phyloP scores from a whole-genome alignment of 805 yeast species.

The Ogataea angusta region DNA sequence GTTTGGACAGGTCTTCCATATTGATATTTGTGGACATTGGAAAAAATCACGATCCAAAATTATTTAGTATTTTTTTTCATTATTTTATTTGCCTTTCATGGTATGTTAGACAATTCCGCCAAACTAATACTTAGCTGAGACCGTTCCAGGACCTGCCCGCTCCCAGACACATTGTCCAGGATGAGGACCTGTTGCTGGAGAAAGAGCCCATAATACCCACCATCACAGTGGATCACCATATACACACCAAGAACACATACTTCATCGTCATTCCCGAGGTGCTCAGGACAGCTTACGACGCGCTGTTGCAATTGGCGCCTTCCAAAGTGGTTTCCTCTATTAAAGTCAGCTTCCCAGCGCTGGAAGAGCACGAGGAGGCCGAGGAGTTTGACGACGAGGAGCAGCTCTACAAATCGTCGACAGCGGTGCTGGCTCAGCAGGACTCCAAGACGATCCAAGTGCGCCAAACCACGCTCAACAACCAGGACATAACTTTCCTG shows the following conservation, averaged over 20 bases:
- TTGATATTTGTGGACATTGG: constrained; percentile 3
- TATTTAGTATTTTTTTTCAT: neutral
- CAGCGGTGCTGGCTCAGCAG: constrained; percentile 26
- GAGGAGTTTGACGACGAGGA: constrained; percentile 45
- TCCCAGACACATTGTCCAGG: constrained; percentile 47
- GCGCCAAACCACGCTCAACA: constrained; percentile 6
- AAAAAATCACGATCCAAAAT: neutral
- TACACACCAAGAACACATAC: constrained; percentile 19
- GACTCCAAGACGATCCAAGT: constrained; percentile 18
- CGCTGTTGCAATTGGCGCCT: constrained; percentile 13
- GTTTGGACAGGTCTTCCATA: constrained; percentile 23
- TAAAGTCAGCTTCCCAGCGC: constrained; percentile 12
- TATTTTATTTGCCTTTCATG: constrained; percentile 1
- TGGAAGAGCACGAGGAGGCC: constrained; percentile 11
- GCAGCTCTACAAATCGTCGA: constrained; percentile 40
- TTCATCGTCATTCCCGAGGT: constrained; percentile 33
- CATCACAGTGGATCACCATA: constrained; percentile 23
- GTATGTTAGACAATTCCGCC: neutral
- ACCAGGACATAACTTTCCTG: constrained; percentile 11
- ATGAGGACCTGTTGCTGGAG: constrained; percentile 24
- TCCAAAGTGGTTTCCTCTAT: constrained; percentile 17
- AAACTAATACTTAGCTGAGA: constrained; percentile 36
- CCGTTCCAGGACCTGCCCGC: constrained; percentile 44
- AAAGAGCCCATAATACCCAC: constrained; percentile 28
- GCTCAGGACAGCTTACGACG: constrained; percentile 23